phyloP scores from a whole-genome alignment of 345 rosid species.

The Hibiscus mutabilis region DNA sequence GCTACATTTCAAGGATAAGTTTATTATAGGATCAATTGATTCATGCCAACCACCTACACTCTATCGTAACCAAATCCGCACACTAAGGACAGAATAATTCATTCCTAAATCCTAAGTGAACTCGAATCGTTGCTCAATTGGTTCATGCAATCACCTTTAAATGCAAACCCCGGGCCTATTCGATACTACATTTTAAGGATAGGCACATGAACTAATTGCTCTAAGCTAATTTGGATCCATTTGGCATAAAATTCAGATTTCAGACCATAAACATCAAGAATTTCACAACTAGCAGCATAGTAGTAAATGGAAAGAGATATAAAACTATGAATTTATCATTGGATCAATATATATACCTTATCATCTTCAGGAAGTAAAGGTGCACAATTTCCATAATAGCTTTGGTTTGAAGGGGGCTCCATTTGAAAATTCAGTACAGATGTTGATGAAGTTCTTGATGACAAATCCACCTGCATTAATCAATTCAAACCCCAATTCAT shows the following conservation, averaged over 20 bases:
- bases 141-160: too few relatives aligned
- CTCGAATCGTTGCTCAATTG: too few relatives aligned
- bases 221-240: not conserved
- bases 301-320: too few relatives aligned
- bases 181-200: not conserved
- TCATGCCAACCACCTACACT: too few relatives aligned
- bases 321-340: too few relatives aligned
- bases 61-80: too few relatives aligned
- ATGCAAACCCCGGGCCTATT: not conserved
- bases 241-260: constrained; percentile 2
- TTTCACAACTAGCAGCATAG: not conserved
- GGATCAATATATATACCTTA: constrained; percentile 22
- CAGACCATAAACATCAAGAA: not conserved
- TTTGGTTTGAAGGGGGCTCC: constrained; percentile 88
- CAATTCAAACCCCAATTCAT: not conserved
- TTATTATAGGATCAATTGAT: too few relatives aligned
- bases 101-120: too few relatives aligned
- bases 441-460: constrained; percentile 36
- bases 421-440: constrained; percentile 29
- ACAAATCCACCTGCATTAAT: constrained; percentile 33
- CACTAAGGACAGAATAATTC: too few relatives aligned
- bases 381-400: constrained; percentile 17
- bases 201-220: too few relatives aligned
- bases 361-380: constrained; percentile 35
- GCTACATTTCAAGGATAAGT: not conserved